Base-by-base conservation (phyloP, 768 basidiomycete genomes). In the Daedaleopsis sinensis region DNA sequence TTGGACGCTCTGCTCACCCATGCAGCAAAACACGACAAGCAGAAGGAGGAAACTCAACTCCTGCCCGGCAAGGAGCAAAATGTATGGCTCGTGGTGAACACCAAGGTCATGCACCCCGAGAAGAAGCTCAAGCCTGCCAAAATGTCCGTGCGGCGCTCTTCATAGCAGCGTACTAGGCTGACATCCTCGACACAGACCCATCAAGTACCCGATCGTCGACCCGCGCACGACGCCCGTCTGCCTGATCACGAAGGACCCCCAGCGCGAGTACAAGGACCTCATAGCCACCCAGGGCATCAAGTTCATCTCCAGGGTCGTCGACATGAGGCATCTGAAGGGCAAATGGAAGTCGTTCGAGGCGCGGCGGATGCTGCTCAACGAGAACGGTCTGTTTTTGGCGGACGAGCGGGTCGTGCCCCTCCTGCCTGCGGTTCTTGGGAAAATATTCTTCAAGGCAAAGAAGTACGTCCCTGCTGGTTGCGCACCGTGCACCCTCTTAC, bases 261-360 rank as follows among this genome's bases (percentile, higher is more conserved):
- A 98, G 68, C 81, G 96, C 48, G 83, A 94, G 72, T 99, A 98
- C 82, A 99, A 99, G 74, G 93, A 96, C 71, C 87, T 97, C 12
- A 80, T 99, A 9, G 88, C 87, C 50, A 76, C 77, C 52, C 79
- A 91, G 48, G 82, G 86, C 52, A 87, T 99, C 79, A 90, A 89
- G 67, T 99, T 98, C 67, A 89, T 99, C 71, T 88, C 86, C 27
- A 82, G 95, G 38, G 94, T 98, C 39, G 93, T 98, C 50, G 96
- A 94, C 18, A 76, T 98, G 48, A 82, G 82, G 62, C 98, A 99
- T 73, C 83, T 99, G 61, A 94, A 92, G 78, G 96, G 96, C 23
- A 98, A 98, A 76, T 94, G 91, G 80, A 89, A 87, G 74, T 82
- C 87, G 11, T 94, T 83, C 67, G 93, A 93, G 69, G 90, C 90